These are phyloP conservation scores for Ambrosia trifida DNA, from an alignment of 129 eudicot species.

Conservation along the genomic window DNA sequence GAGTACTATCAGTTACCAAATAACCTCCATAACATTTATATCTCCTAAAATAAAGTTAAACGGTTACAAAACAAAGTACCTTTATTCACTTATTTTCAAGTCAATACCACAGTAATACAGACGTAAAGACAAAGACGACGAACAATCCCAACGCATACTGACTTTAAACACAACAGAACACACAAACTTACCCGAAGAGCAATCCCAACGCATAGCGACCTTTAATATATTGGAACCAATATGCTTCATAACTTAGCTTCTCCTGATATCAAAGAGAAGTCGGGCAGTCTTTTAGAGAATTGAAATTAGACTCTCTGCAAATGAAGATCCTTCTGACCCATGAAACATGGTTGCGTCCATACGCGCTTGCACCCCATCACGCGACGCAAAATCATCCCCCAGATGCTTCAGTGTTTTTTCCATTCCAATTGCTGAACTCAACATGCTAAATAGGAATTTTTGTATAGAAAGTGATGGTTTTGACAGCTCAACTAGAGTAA, in stretches of 20 bases:
- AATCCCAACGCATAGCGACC: no score
- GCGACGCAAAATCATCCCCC: constrained; percentile 37
- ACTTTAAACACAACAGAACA: no score
- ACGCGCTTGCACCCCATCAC: constrained; percentile 79
- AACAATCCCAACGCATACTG: no score
- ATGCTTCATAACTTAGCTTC: neutral
- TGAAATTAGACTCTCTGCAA: constrained; percentile 35
- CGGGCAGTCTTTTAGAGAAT: constrained; percentile 50
- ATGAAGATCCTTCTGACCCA: constrained; percentile 44
- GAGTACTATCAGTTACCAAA: no score
- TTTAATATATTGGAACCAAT: neutral
- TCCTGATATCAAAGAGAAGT: constrained; percentile 39
- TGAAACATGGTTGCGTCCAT: constrained; percentile 71
- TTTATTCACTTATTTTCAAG: no score
- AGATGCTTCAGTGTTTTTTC: constrained; percentile 53
- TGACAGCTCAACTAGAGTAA: constrained; percentile 68
- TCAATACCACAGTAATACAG: no score
- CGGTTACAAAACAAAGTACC: no score
- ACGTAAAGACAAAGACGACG: no score
- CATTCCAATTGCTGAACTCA: constrained; percentile 55
- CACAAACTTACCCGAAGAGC: no score
- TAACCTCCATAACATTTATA: no score
- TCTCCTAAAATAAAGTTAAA: no score
- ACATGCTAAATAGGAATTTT: constrained; percentile 52
- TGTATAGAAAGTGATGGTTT: constrained; percentile 63